Evolutionary conservation across 345 rosid species (phyloP).

Genomic region (Stellera chamaejasme): DNA sequence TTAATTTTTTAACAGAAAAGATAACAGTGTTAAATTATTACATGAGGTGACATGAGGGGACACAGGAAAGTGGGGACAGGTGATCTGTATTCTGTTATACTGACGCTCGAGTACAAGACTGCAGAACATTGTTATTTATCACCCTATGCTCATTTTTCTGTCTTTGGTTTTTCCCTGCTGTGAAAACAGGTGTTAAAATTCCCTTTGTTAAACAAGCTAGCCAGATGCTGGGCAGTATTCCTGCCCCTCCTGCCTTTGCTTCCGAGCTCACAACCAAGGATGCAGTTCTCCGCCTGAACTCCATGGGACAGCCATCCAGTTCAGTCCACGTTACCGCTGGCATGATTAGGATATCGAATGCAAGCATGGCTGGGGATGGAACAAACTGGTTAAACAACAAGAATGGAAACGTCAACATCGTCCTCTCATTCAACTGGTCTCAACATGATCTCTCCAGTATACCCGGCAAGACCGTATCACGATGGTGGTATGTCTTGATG

Average conservation of each 20-base stretch:
- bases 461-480: constrained; percentile 31
- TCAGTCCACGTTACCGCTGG: constrained; percentile 73
- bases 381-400: constrained; percentile 57
- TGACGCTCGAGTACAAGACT: neutral
- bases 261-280: constrained; percentile 68
- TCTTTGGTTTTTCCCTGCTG: neutral
- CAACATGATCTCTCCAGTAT: constrained; percentile 21
- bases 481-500: constrained; percentile 39
- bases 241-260: constrained; percentile 68
- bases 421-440: constrained; percentile 40
- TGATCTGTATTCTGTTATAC: neutral
- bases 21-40: too few species aligned
- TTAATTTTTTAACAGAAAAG: too few species aligned
- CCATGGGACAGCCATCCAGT: constrained; percentile 56
- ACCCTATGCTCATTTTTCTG: constrained; percentile 6
- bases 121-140: too few species aligned
- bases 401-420: constrained; percentile 42
- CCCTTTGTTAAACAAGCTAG: constrained; percentile 66
- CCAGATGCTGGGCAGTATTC: constrained; percentile 62
- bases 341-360: constrained; percentile 57
- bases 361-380: constrained; percentile 24
- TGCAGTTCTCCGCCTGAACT: constrained; percentile 35
- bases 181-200: constrained; percentile 46
- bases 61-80: too few species aligned
- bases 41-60: too few species aligned